A percentile compares a stretch with the other conserved stretches of the same genome.
phyloP scores from a whole-genome alignment of 176 grass and related monocot genomes.

The Cocos nucifera region DNA sequence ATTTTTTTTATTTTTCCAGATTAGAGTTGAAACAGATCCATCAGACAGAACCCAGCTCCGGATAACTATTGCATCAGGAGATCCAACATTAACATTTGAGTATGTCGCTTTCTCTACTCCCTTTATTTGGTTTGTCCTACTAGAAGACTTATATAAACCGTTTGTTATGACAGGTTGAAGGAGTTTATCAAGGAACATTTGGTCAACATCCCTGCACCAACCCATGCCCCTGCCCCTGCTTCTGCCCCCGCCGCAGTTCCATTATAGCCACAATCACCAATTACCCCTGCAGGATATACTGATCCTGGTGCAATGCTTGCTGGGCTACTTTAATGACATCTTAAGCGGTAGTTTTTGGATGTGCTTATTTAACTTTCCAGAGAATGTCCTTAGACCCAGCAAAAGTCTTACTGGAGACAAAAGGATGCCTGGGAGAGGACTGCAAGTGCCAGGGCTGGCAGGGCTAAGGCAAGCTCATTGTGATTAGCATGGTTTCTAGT shows the following conservation, averaged over 20 bases:
- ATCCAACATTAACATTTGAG: constrained; percentile 91
- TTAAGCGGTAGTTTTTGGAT: constrained; percentile 20
- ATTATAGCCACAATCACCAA: constrained; percentile 42
- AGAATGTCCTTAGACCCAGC: constrained; percentile 33
- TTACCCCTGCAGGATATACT: constrained; percentile 37
- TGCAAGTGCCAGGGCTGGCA: constrained; percentile 39
- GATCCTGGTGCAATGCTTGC: constrained; percentile 93
- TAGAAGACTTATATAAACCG: not conserved
- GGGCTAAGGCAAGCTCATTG: constrained; percentile 21
- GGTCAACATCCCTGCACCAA: constrained; percentile 47
- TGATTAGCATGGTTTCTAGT: constrained; percentile 23
- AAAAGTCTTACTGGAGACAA: constrained; percentile 28
- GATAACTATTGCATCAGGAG: constrained; percentile 81
- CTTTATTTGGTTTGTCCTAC: no score
- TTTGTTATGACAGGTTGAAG: constrained; percentile 61
- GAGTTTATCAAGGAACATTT: constrained; percentile 93
- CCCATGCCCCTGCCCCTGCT: constrained; percentile 15
- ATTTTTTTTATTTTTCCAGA: constrained; percentile 22
- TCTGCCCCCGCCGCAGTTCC: constrained; percentile 8
- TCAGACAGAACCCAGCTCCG: constrained; percentile 93
- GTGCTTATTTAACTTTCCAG: constrained; percentile 25
- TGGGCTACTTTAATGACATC: constrained; percentile 57
- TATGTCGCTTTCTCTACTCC: constrained; percentile 15
- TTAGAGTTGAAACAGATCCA: constrained; percentile 95
- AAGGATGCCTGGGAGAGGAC: constrained; percentile 18